Evolutionary conservation across 2,329 filamentous ascomycete species (phyloP), one percentile per base, ranked within the genome.

Genomic region (Cadophora luteo-olivacea): DNA sequence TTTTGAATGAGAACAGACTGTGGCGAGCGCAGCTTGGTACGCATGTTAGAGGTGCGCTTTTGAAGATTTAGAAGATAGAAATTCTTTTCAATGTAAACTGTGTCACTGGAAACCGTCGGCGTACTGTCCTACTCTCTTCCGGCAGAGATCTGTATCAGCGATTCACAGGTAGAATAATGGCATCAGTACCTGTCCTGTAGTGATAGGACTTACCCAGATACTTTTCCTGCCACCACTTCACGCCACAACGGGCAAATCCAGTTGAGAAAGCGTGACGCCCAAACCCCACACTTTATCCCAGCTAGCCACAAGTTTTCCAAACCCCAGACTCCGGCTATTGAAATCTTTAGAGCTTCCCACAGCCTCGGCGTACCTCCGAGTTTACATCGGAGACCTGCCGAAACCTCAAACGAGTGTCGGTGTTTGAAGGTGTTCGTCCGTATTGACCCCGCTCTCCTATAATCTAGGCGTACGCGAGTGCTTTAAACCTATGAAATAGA

Each of bases 1-100:
- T 85, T 12, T 80, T 85, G 61, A 81, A 84, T 19, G 60, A 62
- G 41, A 29, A 51, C 24, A 62, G 38, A 12, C 9, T 62, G 19
- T 62, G 60, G 60, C 45, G 49, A 29, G 60, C 45, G 3, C 60
- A 62, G 33, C 60, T 62, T 7, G 60, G 41, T 45, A 48, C 5
- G 8, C 32, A 45, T 49, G 49, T 38, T 6, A 62, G 33, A 19
- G 60, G 60, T 12, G 60, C 60, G 11, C 60, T 62, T 22, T n/a
- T 62, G 41, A 32, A 24, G 19, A 62, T 62, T 29, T 62, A 54
- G 51, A 29, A 32, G 1, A 12, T 5, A 9, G 24, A 25, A 6
- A 29, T 54, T 2, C 24, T 32, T 19, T 2, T 29, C 25, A 32
- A 5, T 54, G 12, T 16, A 14, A 45, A 45, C 36, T 38, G 3